Percentiles rank a stretch among this genome's conserved stretches.
phyloP scores from a whole-genome alignment of 352 stramenopile species.

The Phytopythium cucurbitacearum region DNA sequence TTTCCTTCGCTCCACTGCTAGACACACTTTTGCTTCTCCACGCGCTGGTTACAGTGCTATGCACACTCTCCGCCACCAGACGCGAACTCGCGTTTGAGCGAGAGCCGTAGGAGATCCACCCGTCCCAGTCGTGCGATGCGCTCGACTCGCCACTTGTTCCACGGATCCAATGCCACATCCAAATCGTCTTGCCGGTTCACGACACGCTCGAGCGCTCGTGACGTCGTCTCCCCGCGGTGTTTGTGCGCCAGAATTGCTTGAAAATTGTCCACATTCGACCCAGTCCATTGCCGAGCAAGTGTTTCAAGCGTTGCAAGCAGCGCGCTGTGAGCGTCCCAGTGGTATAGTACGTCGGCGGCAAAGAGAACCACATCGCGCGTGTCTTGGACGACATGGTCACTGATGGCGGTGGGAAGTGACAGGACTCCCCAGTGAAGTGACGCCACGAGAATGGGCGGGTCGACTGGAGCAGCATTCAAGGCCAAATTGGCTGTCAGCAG shows the following conservation, averaged over 20 bases:
- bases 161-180: neutral
- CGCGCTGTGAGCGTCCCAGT: slow-evolving; percentile 43
- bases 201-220: neutral
- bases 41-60: neutral
- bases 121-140: neutral
- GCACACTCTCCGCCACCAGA: neutral
- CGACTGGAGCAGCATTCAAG: slow-evolving; percentile 3
- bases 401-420: slow-evolving; percentile 1
- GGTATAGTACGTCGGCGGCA: slow-evolving; percentile 59
- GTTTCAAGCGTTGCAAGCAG: slow-evolving; percentile 32
- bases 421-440: slow-evolving; percentile 31
- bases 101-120: slow-evolving; percentile 3
- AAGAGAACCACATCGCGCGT: slow-evolving; percentile 21
- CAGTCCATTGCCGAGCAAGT: neutral
- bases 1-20: neutral
- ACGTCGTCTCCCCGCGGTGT: slow-evolving; percentile 19
- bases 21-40: neutral
- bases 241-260: slow-evolving; percentile 50
- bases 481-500: slow-evolving; percentile 22
- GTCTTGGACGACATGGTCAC: neutral
- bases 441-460: slow-evolving; percentile 1
- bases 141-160: neutral
- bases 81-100: neutral
- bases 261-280: neutral
- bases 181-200: neutral